Conservation (phyloP, 345 rosid species). For the Punica granatum region DNA sequence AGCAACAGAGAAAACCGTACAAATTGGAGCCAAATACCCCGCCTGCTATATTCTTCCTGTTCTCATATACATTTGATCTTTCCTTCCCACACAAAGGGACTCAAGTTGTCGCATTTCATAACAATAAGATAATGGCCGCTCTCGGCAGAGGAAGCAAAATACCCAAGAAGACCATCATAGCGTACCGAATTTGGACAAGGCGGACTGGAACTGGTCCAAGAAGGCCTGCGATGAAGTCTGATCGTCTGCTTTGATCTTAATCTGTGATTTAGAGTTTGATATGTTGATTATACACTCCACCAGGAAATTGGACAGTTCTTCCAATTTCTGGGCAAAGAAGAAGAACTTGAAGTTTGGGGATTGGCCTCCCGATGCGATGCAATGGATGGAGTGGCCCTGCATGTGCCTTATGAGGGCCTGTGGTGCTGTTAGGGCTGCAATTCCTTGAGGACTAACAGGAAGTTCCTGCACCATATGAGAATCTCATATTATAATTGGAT, state of each 20-base stretch:
- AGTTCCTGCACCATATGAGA: conserved; percentile 42
- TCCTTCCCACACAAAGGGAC: background rate
- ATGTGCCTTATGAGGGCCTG: conserved; percentile 74
- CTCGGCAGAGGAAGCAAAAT: conserved; percentile 1
- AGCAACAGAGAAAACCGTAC: background rate
- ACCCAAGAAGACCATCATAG: conserved; percentile 16
- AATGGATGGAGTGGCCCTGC: conserved; percentile 79
- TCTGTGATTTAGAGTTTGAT: conserved; percentile 62
- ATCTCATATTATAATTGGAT: background rate
- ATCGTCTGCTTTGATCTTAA: conserved; percentile 82
- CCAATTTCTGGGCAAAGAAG: conserved; percentile 86
- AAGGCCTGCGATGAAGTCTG: conserved; percentile 59
- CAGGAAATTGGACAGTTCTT: conserved; percentile 55
- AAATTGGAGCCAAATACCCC: background rate
- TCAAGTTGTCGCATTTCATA: background rate
- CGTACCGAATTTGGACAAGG: conserved; percentile 56
- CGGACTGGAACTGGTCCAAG: conserved; percentile 44
- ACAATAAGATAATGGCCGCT: background rate
- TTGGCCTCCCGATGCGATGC: conserved; percentile 95
- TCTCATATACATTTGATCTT: background rate
- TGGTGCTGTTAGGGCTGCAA: conserved; percentile 57
- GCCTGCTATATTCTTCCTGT: background rate
- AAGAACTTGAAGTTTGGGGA: conserved; percentile 85
- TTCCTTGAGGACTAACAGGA: conserved; percentile 59
- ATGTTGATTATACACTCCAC: conserved; percentile 84